Evolutionary conservation across 306 rosid species (phyloP).

Genomic region (Cyclanthera cordifolia): DNA sequence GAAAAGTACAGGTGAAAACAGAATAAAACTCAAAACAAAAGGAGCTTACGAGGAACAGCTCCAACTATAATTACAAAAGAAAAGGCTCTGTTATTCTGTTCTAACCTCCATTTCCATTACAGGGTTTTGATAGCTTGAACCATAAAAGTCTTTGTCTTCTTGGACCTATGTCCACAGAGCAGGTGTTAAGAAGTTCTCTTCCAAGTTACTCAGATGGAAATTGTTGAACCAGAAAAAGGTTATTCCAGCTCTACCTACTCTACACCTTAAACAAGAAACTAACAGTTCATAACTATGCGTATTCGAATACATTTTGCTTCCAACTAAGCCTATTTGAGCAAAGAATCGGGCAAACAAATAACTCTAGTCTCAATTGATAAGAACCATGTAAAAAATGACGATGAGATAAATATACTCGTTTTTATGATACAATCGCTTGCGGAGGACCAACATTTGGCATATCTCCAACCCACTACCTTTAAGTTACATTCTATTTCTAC

Average conservation of each 20-base stretch:
- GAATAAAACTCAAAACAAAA: not conserved
- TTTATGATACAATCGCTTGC: conserved; percentile 46
- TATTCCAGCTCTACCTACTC: conserved; percentile 3
- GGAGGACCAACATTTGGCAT: conserved; percentile 17
- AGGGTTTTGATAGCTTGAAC: not conserved
- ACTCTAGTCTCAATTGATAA: conserved; percentile 21
- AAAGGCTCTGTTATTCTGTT: not conserved
- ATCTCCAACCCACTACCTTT: conserved; percentile 18
- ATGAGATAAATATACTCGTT: conserved; percentile 25
- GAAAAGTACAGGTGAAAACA: not conserved
- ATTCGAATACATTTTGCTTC: conserved; percentile 11
- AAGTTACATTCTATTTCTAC: conserved; percentile 24
- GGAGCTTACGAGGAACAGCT: not conserved
- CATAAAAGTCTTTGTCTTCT: not conserved
- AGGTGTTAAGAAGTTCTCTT: not conserved
- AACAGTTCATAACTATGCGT: not conserved
- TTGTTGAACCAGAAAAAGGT: not conserved
- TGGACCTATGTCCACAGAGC: not conserved
- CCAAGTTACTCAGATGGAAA: not conserved
- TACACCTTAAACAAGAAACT: not conserved
- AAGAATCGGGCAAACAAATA: conserved; percentile 33
- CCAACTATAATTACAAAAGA: not conserved
- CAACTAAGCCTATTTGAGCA: conserved; percentile 28
- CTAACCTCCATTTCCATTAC: not conserved
- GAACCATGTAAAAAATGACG: conserved; percentile 19